Percentiles rank a stretch among this genome's conserved stretches.
These are phyloP conservation scores for Rhynchospora pubera DNA, from an alignment of 176 grass and related monocot genomes.

Conservation along the genomic window DNA sequence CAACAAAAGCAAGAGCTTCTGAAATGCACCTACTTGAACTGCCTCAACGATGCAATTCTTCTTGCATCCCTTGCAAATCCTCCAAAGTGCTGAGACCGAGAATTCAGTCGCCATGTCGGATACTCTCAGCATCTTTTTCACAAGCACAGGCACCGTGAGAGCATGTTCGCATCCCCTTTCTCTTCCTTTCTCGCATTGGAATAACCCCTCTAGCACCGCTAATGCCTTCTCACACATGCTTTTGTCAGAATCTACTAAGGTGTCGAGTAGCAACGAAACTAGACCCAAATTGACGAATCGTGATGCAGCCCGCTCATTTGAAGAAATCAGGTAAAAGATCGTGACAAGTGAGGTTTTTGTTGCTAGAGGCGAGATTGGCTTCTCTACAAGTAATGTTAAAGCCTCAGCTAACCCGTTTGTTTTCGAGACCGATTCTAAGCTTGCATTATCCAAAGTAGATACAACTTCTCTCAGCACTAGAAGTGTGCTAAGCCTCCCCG, in stretches of 20 bases:
- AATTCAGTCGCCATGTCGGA: constrained; percentile 92
- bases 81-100: constrained; percentile 85
- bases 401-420: constrained; percentile 27
- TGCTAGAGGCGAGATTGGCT: constrained; percentile 42
- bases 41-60: constrained; percentile 48
- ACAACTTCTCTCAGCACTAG: constrained; percentile 48
- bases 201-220: constrained; percentile 39
- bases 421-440: constrained; percentile 27
- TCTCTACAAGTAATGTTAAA: constrained; percentile 30
- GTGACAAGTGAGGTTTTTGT: constrained; percentile 66
- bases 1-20: constrained; percentile 83
- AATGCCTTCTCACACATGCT: constrained; percentile 66
- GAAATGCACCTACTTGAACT: constrained; percentile 70
- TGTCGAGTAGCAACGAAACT: constrained; percentile 31
- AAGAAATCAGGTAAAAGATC: constrained; percentile 45
- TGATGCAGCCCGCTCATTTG: constrained; percentile 17
- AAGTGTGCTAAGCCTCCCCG: constrained; percentile 32
- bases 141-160: constrained; percentile 54
- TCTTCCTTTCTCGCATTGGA: constrained; percentile 33
- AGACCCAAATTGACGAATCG: constrained; percentile 29
- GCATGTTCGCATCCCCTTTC: constrained; percentile 35
- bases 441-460: constrained; percentile 26
- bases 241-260: constrained; percentile 62
- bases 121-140: constrained; percentile 87
- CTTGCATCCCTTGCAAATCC: constrained; percentile 46